A percentile compares a stretch with the other conserved stretches of the same genome.
These are phyloP conservation scores for Colletotrichum sansevieriae DNA, from an alignment of 2,329 filamentous ascomycete genomes.

Conservation along the genomic window DNA sequence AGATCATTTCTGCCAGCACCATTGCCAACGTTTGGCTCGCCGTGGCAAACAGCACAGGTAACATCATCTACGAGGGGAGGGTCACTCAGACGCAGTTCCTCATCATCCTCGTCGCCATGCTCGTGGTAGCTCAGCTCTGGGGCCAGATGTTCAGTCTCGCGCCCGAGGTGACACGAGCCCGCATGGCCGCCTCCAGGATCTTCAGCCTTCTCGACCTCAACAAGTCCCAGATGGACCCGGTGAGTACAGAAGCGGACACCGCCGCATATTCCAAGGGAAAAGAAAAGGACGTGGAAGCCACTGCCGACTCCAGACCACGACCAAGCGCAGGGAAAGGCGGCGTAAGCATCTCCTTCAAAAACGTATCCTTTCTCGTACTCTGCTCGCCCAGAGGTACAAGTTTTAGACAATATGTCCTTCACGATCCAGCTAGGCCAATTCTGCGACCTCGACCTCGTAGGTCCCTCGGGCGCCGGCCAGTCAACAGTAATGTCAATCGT, in stretches of 20 bases:
- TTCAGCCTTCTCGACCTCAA: slow-evolving; percentile 62
- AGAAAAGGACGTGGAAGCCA: slow-evolving; percentile 56
- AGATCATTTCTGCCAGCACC: slow-evolving; percentile 62
- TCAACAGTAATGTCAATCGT: slow-evolving; percentile 72
- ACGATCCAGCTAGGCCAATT: slow-evolving; percentile 71
- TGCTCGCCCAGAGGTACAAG: slow-evolving; percentile 67
- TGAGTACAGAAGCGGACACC: slow-evolving; percentile 41
- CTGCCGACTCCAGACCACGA: slow-evolving; percentile 47
- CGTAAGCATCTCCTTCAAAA: slow-evolving; percentile 65
- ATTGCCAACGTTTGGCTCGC: slow-evolving; percentile 72
- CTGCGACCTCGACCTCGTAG: slow-evolving; percentile 73
- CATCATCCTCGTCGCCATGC: slow-evolving; percentile 77
- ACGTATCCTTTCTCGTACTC: slow-evolving; percentile 68
- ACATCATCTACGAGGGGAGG: slow-evolving; percentile 76
- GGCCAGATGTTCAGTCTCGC: slow-evolving; percentile 82
- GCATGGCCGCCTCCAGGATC: slow-evolving; percentile 70
- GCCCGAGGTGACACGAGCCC: slow-evolving; percentile 79
- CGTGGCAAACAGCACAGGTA: slow-evolving; percentile 70
- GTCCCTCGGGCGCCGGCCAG: slow-evolving; percentile 76
- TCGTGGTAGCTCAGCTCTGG: slow-evolving; percentile 80
- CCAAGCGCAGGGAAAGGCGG: slow-evolving; percentile 49
- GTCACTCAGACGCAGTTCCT: slow-evolving; percentile 79
- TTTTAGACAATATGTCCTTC: slow-evolving; percentile 67
- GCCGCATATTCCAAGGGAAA: slow-evolving; percentile 39
- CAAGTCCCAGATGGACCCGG: slow-evolving; percentile 41